Evolutionary conservation across 352 stramenopile species (phyloP).

Genomic region (Plasmopara viticola): DNA sequence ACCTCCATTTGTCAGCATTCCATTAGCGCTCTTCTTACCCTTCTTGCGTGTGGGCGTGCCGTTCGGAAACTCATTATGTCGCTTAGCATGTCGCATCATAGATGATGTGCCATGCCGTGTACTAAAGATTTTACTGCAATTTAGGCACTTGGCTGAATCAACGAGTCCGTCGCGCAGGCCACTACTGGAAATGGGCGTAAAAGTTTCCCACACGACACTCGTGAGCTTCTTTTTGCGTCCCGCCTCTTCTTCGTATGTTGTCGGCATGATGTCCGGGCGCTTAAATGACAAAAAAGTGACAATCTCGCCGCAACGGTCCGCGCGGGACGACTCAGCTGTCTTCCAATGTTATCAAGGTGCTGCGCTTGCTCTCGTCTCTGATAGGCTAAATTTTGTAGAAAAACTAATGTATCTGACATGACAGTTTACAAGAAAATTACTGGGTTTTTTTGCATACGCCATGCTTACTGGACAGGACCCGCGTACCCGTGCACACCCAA

Average conservation of each 20-base stretch:
- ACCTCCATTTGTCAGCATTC: conserved; percentile 15
- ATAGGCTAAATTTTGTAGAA: conserved; percentile 12
- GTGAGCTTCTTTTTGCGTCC: conserved; percentile 79
- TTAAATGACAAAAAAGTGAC: conserved; percentile 42
- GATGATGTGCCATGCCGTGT: conserved; percentile 74
- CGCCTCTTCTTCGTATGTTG: conserved; percentile 47
- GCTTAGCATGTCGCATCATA: conserved; percentile 81
- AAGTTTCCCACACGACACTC: conserved; percentile 78
- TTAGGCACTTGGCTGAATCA: conserved; percentile 66
- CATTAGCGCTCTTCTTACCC: conserved; percentile 39
- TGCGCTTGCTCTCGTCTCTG: conserved; percentile 17
- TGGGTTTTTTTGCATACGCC: too few relatives aligned
- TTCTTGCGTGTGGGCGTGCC: conserved; percentile 42
- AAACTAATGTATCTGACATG: conserved; percentile 8
- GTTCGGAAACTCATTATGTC: conserved; percentile 64
- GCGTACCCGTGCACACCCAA: too few relatives aligned
- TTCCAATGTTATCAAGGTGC: conserved; percentile 19
- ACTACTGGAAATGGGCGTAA: conserved; percentile 61
- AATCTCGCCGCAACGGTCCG: conserved; percentile 21
- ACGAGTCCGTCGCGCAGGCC: conserved; percentile 59
- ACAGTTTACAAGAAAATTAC: neutral
- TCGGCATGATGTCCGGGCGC: conserved; percentile 38
- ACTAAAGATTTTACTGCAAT: conserved; percentile 74
- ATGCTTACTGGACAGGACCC: too few relatives aligned
- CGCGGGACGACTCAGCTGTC: conserved; percentile 16